phyloP scores from a whole-genome alignment of 2,329 filamentous ascomycete genomes.

The Chaetomium sp. region DNA sequence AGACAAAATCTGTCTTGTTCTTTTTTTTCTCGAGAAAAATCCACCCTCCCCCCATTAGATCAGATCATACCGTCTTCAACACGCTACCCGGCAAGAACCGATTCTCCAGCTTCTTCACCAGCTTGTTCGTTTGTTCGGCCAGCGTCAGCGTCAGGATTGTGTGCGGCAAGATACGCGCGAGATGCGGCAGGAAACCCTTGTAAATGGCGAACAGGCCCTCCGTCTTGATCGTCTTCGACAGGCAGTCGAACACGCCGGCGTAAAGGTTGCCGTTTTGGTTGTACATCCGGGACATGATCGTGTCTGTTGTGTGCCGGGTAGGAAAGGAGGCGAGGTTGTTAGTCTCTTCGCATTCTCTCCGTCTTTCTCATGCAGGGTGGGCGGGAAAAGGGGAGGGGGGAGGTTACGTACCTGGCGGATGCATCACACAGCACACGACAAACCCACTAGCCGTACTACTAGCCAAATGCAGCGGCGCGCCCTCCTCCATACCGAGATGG shows the following conservation, averaged over 20 bases:
- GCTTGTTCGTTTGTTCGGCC: slow-evolving; percentile 94
- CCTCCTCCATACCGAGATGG: slow-evolving; percentile 85
- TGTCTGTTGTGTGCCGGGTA: slow-evolving; percentile 50
- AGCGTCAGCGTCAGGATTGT: slow-evolving; percentile 89
- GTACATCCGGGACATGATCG: slow-evolving; percentile 97
- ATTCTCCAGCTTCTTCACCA: slow-evolving; percentile 71
- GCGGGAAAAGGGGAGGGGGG: slow-evolving; percentile 2
- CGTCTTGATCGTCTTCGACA: slow-evolving; percentile 82
- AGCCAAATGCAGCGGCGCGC: slow-evolving; percentile 77
- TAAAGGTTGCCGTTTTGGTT: slow-evolving; percentile 99
- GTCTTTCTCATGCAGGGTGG: background rate
- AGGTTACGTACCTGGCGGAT: slow-evolving; percentile 65
- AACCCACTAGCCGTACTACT: slow-evolving; percentile 89
- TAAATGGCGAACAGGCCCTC: slow-evolving; percentile 92
- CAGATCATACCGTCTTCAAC: slow-evolving; percentile 15
- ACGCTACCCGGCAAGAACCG: slow-evolving; percentile 36
- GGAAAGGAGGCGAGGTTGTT: background rate
- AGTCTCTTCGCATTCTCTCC: background rate
- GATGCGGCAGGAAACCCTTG: slow-evolving; percentile 93
- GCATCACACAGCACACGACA: slow-evolving; percentile 96
- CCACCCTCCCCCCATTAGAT: background rate
- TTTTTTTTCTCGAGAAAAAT: background rate
- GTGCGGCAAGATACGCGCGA: slow-evolving; percentile 89
- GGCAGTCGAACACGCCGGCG: slow-evolving; percentile 82
- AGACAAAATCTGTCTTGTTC: background rate